Conservation (phyloP, 352 stramenopile species). For the Phytophthora podocarpi region DNA sequence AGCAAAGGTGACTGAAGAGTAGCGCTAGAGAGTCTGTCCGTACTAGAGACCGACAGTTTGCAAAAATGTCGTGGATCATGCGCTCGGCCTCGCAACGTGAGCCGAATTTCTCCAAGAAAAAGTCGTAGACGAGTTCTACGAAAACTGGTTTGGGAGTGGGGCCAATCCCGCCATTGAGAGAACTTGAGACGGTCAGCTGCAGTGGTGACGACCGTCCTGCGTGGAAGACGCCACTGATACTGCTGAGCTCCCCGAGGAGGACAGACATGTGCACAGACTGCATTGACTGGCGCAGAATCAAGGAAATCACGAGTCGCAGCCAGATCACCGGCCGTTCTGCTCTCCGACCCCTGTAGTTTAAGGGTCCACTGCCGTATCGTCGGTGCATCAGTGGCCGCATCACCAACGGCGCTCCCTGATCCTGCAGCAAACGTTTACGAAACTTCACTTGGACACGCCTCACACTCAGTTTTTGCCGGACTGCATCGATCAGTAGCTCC, state of each 20-base stretch:
- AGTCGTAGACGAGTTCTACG: constrained; percentile 81
- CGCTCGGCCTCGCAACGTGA: constrained; percentile 79
- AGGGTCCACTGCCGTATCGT: constrained; percentile 47
- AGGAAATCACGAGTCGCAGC: constrained; percentile 63
- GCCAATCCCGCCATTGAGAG: constrained; percentile 66
- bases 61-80: constrained; percentile 83
- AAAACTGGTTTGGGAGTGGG: constrained; percentile 60
- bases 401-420: constrained; percentile 67
- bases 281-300: constrained; percentile 55
- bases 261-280: constrained; percentile 27
- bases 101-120: constrained; percentile 70
- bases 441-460: constrained; percentile 76
- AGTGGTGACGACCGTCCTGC: constrained; percentile 14
- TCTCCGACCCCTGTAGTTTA: constrained; percentile 34
- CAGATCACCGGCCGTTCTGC: constrained; percentile 60
- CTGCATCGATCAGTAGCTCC: constrained; percentile 70
- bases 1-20: constrained; percentile 76
- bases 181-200: constrained; percentile 28
- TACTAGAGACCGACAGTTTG: constrained; percentile 69
- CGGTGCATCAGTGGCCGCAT: constrained; percentile 80
- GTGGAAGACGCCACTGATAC: constrained; percentile 45
- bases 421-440: constrained; percentile 61
- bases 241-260: constrained; percentile 55
- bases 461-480: constrained; percentile 76
- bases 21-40: constrained; percentile 42